Evolutionary conservation across 768 basidiomycete genomes (phyloP), one percentile per base, ranked within the genome.

Genomic region (Mycena sanguinolenta): DNA sequence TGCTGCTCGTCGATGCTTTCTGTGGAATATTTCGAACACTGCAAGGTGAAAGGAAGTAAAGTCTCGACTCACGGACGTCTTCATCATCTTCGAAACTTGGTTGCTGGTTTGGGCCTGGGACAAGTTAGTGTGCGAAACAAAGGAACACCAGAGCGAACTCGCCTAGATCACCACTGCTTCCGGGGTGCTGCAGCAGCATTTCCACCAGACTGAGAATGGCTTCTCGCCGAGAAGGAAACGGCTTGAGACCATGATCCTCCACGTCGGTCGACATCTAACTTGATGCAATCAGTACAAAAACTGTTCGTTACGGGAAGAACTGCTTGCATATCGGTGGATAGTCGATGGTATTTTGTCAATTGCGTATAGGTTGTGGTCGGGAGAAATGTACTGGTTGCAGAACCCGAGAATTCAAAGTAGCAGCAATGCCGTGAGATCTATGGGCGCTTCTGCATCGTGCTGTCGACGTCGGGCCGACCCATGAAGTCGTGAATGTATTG

Each of bases 1-100:
- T 90, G 76, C 73, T 91, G 89, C 72, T 93, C 92, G 73, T 93
- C 90, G 65, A 90, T 88, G 52, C 85, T 50, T 30, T 65, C 69
- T 68, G 44, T n/a, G 59, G 19, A 60, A 21, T 49, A 50, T 27
- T 3, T 55, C 49, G 46, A 30, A 55, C 21, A 44, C 28, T 38
- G 61, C 52, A 27, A 46, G 14, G 36, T 30, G 57, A 55, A 61
- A 30, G 23, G 17, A 59, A 44, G 53, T 44, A 30, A 25, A 28
- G 57, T 34, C 23, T 44, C 32, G 38, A 91, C 91, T 84, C 77
- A 92, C 91, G 89, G 71, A 88, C 87, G 72, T 90, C 91, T 74
- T 81, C 82, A 72, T 91, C 90, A 65, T 91, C 90, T 75, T 92
- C 90, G 57, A 89, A 87, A 67, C 80, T 87, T 0, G 87, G 85